A percentile compares a stretch with the other conserved stretches of the same genome.
phyloP scores from a whole-genome alignment of 2,329 filamentous ascomycete genomes.

The Orbilia quercus region DNA sequence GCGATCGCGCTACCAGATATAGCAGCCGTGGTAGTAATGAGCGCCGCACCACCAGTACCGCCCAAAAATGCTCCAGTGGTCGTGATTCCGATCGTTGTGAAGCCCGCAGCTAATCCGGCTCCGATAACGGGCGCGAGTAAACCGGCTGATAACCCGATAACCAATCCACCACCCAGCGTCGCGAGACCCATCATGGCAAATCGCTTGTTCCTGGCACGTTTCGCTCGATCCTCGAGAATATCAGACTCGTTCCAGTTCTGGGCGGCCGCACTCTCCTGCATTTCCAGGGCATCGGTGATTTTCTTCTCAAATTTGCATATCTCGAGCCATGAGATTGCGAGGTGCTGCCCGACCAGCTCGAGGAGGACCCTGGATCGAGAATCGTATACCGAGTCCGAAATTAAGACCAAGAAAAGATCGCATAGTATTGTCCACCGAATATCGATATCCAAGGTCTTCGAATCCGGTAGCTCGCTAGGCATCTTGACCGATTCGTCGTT shows the following conservation, averaged over 20 bases:
- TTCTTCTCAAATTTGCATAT: conserved; percentile 97
- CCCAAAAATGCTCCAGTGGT: conserved; percentile 90
- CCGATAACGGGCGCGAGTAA: conserved; percentile 81
- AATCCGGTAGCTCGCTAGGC: conserved; percentile 82
- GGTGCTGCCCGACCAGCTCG: conserved; percentile 81
- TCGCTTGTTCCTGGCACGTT: conserved; percentile 81
- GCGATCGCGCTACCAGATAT: conserved; percentile 89
- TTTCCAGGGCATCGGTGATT: conserved; percentile 94
- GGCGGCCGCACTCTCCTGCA: conserved; percentile 85
- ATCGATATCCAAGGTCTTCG: conserved; percentile 91
- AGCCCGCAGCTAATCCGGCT: conserved; percentile 90
- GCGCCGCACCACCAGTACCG: conserved; percentile 88
- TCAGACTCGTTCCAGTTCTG: conserved; percentile 98
- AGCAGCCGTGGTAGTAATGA: conserved; percentile 90
- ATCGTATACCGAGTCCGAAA: conserved; percentile 95
- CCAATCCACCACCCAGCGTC: conserved; percentile 83
- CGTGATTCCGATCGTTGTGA: conserved; percentile 91
- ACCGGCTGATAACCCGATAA: conserved; percentile 82
- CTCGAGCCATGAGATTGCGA: conserved; percentile 88
- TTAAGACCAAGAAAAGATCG: conserved; percentile 92
- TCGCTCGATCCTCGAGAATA: conserved; percentile 86
- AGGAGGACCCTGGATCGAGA: conserved; percentile 84
- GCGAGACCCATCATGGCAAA: conserved; percentile 91
- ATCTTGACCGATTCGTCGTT: conserved; percentile 77
- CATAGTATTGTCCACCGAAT: conserved; percentile 96